phyloP scores from a whole-genome alignment of 2,329 filamentous ascomycete species.

The Dothideomycetes sp. region DNA sequence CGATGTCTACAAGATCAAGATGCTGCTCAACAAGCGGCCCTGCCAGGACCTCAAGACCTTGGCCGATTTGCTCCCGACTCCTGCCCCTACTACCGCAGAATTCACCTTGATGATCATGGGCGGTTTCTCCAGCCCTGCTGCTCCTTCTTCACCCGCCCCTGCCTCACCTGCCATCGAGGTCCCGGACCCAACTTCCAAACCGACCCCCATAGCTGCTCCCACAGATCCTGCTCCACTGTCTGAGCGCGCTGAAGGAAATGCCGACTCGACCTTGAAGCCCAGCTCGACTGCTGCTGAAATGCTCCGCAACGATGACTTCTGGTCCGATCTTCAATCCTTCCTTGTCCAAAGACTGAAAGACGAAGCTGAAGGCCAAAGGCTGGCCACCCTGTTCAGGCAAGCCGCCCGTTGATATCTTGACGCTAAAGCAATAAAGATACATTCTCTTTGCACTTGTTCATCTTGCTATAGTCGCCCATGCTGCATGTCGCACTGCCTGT shows the following conservation, averaged over 20 bases:
- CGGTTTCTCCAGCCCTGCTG: constrained; percentile 20
- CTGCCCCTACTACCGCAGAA: constrained; percentile 44
- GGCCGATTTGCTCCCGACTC: constrained; percentile 50
- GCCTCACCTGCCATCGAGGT: constrained; percentile 32
- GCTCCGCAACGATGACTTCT: constrained; percentile 65
- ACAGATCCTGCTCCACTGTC: constrained; percentile 14
- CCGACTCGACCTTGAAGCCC: constrained; percentile 41
- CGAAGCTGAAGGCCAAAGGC: constrained; percentile 49
- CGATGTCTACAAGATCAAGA: constrained; percentile 67
- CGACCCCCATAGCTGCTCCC: constrained; percentile 14
- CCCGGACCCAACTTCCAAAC: constrained; percentile 19
- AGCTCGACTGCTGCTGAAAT: constrained; percentile 38
- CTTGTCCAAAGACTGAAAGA: constrained; percentile 69
- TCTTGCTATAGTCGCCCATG: too few relatives aligned
- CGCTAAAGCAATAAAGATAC: too few relatives aligned
- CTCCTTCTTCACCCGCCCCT: constrained; percentile 21
- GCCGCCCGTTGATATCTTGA: too few relatives aligned
- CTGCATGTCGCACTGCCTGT: too few relatives aligned
- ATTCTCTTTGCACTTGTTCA: too few relatives aligned
- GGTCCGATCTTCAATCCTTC: constrained; percentile 74
- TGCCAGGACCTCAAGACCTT: constrained; percentile 66
- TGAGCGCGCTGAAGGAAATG: constrained; percentile 21
- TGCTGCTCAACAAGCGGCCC: constrained; percentile 82
- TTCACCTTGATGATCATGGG: constrained; percentile 85
- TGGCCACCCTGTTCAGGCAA: constrained; percentile 56